Base-by-base conservation (phyloP, 176 grass and related monocot genomes). In the Pontederia paniculata region DNA sequence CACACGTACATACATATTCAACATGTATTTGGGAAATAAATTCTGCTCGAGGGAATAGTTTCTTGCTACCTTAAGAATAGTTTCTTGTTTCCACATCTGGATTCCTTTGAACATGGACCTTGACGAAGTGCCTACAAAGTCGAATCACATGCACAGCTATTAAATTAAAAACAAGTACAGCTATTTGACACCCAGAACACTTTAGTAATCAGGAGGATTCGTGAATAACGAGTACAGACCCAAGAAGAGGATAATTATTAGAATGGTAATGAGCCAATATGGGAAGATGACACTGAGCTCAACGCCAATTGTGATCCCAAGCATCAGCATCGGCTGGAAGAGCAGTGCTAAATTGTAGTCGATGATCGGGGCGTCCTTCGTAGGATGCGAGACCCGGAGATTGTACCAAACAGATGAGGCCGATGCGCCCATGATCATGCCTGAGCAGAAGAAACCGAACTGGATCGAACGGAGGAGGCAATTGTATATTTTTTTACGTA, bases 251-350 rank as follows among this genome's bases (percentile, higher is more conserved):
- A 93, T 77, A 52, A 98, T 98, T 45, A 98, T 98, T 57, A 98
- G 94, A 46, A 98, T 42, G 48, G 94, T 93, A 73, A 98, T 98
- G 70, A 98, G 81, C 94, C 94, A 98, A 71, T 77, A 98, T 8
- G 94, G 94, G 62, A 98, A 98, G 58, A 88, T 73, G 15, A 98
- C 83, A 67, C 94, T 98, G 44, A 98, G 87, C 62, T 98, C 87
- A 45, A 98, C 94, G 3, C 94, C 94, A 37, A 93, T 73, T 52
- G 94, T 98, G 79, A 98, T 98, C 21, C 94, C 94, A 62, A 98
- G 80, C 94, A 98, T 84, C 42, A 98, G 87, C 83, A 93, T 88
- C 48, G 94, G 94, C 81, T 98, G 94, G 79, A 98, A 98, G 60
- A 98, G 75, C 70, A 98, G 50, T 9, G 87, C 75, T 19, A 98